Conservation (phyloP, 2,329 filamentous ascomycete species). For the Knufia petricola region DNA sequence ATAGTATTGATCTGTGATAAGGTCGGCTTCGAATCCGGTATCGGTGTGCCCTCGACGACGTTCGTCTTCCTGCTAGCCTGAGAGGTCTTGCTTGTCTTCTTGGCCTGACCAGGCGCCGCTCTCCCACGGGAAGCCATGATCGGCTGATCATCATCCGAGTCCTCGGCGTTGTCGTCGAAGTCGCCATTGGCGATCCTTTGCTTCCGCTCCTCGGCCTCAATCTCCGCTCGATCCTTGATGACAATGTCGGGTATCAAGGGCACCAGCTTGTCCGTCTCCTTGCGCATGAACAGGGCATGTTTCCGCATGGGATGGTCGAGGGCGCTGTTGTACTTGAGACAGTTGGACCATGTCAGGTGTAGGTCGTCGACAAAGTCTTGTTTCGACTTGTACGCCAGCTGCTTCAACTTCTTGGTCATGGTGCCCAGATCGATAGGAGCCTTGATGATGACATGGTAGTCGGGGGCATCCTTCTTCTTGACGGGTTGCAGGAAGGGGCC, state of each 20-base stretch:
- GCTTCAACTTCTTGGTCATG: slow-evolving; percentile 96
- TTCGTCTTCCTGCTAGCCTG: slow-evolving; percentile 42
- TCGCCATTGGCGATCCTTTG: slow-evolving; percentile 75
- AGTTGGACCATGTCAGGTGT: slow-evolving; percentile 95
- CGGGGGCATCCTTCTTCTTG: slow-evolving; percentile 92
- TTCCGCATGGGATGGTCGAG: slow-evolving; percentile 77
- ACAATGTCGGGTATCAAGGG: slow-evolving; percentile 88
- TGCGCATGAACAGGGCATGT: slow-evolving; percentile 93
- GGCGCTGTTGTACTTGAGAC: slow-evolving; percentile 88
- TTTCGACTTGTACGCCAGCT: slow-evolving; percentile 73
- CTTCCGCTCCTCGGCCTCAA: slow-evolving; percentile 74
- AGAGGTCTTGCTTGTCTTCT: slow-evolving; percentile 62
- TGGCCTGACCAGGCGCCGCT: slow-evolving; percentile 71
- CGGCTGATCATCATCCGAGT: slow-evolving; percentile 85
- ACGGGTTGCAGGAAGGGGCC: slow-evolving; percentile 90
- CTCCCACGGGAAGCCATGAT: slow-evolving; percentile 96
- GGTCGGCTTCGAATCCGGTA: slow-evolving; percentile 62
- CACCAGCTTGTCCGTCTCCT: slow-evolving; percentile 92
- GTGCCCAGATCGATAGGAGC: slow-evolving; percentile 94
- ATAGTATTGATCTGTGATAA: slow-evolving; percentile 45
- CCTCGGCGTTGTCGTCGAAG: slow-evolving; percentile 65
- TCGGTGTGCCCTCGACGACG: slow-evolving; percentile 67
- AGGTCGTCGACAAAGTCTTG: slow-evolving; percentile 89
- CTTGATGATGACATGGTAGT: slow-evolving; percentile 75
- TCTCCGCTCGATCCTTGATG: slow-evolving; percentile 83